Evolutionary conservation across 2,329 filamentous ascomycete species (phyloP), one percentile per base, ranked within the genome.

Genomic region (Malbranchea zuffiana): DNA sequence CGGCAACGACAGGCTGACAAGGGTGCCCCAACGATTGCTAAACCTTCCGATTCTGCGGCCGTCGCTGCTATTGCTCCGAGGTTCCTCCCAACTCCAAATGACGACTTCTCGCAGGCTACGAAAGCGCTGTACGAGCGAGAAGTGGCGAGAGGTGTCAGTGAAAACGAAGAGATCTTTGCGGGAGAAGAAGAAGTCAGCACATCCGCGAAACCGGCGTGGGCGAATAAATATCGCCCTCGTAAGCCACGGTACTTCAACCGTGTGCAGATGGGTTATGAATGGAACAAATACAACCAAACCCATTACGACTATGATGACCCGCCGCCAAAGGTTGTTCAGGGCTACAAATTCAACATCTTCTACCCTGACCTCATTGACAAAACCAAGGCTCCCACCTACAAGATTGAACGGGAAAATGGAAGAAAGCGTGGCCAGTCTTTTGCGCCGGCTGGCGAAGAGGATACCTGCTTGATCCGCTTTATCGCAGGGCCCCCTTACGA

Each of bases 271-370:
- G 90, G 90, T 36, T 98, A 96, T 60, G 90, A 98, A 60, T 98
- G 90, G 90, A 98, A 98, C 69, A 98, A 98, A 62, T 98, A 98
- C 71, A 98, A 98, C 55, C 90, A 98, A 63, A 98, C 90, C 8
- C 90, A 98, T 62, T 98, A 98, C 64, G 90, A 96, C 59, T 85
- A 95, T 59, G 88, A 96, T 56, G 95, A 96, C 53, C 90, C 90
- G 2, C 90, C 90, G 1, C 90, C 90, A 17, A 95, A 94, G 63
- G 88, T 98, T 5, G 90, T 98, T 7, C 90, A 98, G 59, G 90
- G 90, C 39, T 98, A 98, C 70, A 95, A 93, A 59, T 98, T 98
- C 71, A 96, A 98, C 64, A 88, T 98, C 35, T 98, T 98, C 63
- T 98, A 98, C 55, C 90, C 90, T 0, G 90, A 98, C 50, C 75